Percentiles rank a stretch among this genome's conserved stretches.
These are phyloP conservation scores for Rugonectria rugulosa DNA, from an alignment of 2,329 filamentous ascomycete species.

Conservation along the genomic window DNA sequence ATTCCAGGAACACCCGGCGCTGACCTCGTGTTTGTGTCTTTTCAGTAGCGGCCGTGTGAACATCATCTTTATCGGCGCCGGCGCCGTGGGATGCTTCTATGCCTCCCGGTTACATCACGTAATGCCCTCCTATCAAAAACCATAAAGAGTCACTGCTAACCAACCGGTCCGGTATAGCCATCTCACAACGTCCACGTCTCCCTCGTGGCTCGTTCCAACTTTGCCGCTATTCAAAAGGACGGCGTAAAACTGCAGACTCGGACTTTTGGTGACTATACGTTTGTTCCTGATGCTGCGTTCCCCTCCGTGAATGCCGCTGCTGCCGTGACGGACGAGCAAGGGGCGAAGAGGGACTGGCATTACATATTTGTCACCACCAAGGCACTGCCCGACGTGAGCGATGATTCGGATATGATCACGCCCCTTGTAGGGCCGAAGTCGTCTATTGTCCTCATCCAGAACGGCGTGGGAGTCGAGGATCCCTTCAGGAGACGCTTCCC, in stretches of 20 bases:
- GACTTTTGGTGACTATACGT: conserved; percentile 72
- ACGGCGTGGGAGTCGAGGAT: conserved; percentile 74
- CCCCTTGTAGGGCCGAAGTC: conserved; percentile 64
- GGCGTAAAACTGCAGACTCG: conserved; percentile 72
- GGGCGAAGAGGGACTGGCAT: conserved; percentile 51
- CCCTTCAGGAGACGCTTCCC: conserved; percentile 71
- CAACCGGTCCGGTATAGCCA: conserved; percentile 46
- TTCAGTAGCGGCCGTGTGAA: conserved; percentile 47
- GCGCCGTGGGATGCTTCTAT: conserved; percentile 77
- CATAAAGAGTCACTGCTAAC: conserved; percentile 19
- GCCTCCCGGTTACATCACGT: conserved; percentile 71
- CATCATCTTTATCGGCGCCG: conserved; percentile 73
- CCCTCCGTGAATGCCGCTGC: conserved; percentile 65
- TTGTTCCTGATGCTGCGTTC: conserved; percentile 68
- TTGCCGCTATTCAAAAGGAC: conserved; percentile 64
- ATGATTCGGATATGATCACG: conserved; percentile 67
- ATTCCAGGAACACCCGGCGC: conserved; percentile 11
- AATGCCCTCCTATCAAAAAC: conserved; percentile 30
- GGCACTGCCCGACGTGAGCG: conserved; percentile 69
- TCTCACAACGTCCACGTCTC: conserved; percentile 65
- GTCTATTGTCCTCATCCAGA: conserved; percentile 73
- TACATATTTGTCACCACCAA: conserved; percentile 76
- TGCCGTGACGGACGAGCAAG: conserved; percentile 19
- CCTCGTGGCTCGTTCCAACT: conserved; percentile 78
- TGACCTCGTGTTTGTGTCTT: conserved; percentile 16